These are phyloP conservation scores for Mycosphaerella sp. DNA, from an alignment of 2,329 filamentous ascomycete genomes.

Conservation along the genomic window DNA sequence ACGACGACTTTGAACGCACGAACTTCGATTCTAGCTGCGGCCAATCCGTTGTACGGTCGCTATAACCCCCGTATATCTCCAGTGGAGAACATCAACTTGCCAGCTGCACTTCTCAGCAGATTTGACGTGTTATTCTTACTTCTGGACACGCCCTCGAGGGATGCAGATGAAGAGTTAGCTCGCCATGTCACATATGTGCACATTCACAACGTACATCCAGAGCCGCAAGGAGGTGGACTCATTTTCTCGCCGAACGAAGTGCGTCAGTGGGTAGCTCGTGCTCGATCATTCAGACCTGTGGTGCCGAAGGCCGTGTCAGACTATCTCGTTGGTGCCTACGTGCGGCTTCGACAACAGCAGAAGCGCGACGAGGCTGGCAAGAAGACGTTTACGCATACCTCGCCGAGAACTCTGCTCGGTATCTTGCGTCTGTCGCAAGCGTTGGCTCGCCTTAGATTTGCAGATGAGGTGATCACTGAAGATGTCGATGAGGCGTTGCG, in stretches of 20 bases:
- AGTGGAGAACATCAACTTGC: constrained; percentile 98
- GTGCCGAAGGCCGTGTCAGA: constrained; percentile 83
- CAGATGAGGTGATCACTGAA: constrained; percentile 74
- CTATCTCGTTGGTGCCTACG: constrained; percentile 96
- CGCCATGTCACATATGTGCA: constrained; percentile 95
- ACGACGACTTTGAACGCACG: constrained; percentile 94
- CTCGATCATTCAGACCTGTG: constrained; percentile 78
- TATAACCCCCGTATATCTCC: constrained; percentile 97
- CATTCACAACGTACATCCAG: constrained; percentile 92
- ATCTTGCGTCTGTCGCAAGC: constrained; percentile 91
- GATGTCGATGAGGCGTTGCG: constrained; percentile 94
- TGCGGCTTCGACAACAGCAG: constrained; percentile 86
- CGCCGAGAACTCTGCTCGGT: constrained; percentile 85
- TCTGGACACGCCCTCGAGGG: constrained; percentile 84
- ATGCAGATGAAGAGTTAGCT: constrained; percentile 86
- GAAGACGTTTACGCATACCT: constrained; percentile 90
- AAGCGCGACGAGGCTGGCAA: constrained; percentile 85
- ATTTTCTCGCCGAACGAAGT: constrained; percentile 91
- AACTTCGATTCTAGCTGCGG: constrained; percentile 76
- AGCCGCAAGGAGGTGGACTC: constrained; percentile 57
- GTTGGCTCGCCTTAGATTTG: constrained; percentile 84
- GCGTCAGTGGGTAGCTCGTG: constrained; percentile 90
- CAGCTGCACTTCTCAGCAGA: constrained; percentile 91
- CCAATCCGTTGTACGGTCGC: constrained; percentile 93
- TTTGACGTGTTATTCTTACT: constrained; percentile 97